phyloP scores from a whole-genome alignment of 2,329 filamentous ascomycete genomes.

The Trichoderma simmonsii region DNA sequence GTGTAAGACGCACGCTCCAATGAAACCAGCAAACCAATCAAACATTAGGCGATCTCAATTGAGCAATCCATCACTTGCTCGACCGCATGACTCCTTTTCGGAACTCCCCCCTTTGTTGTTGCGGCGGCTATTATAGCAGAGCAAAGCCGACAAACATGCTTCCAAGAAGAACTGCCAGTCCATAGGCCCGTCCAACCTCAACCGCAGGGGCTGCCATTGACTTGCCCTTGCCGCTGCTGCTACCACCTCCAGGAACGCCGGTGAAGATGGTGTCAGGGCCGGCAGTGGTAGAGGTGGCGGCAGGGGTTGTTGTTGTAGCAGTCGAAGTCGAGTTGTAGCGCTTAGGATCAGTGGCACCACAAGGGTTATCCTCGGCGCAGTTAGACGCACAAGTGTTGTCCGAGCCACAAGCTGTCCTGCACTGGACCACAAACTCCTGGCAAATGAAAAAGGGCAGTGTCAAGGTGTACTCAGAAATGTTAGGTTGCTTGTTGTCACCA shows the following conservation, averaged over 20 bases:
- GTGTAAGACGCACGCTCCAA: constrained; percentile 8
- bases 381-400: constrained; percentile 56
- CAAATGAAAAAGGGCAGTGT: constrained; percentile 78
- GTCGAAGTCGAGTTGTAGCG: constrained; percentile 52
- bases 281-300: constrained; percentile 32
- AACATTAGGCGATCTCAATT: not conserved
- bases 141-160: constrained; percentile 42
- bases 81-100: not conserved
- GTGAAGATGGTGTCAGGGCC: constrained; percentile 38
- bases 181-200: constrained; percentile 37
- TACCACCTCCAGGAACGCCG: constrained; percentile 25
- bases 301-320: constrained; percentile 40
- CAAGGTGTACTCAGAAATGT: constrained; percentile 72
- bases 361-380: constrained; percentile 67
- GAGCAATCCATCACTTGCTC: not conserved
- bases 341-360: constrained; percentile 65
- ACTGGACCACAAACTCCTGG: constrained; percentile 67
- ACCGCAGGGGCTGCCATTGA: constrained; percentile 31
- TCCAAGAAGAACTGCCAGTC: constrained; percentile 37
- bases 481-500: constrained; percentile 62
- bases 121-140: constrained; percentile 6
- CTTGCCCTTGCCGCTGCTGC: constrained; percentile 22
- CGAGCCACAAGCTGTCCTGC: constrained; percentile 54
- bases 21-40: not conserved
- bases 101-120: not conserved